Percentiles rank a stretch among this genome's conserved stretches.
Evolutionary conservation across 2,329 filamentous ascomycete genomes (phyloP).

Genomic region (Fusarium acutatum): DNA sequence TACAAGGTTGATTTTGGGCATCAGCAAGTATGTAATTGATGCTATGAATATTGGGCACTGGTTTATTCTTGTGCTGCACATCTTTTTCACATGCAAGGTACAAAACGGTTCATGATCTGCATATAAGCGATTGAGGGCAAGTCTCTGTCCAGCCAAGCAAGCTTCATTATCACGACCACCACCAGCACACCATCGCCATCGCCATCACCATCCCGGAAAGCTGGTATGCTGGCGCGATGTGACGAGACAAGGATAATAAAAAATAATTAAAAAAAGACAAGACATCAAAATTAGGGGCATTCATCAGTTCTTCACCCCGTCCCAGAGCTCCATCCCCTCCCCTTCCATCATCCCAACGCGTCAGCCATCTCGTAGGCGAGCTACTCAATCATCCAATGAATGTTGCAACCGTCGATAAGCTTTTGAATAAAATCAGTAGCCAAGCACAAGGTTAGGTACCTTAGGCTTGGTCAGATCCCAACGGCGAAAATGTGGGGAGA

Average conservation of each 20-base stretch:
- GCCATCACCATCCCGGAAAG: conserved; percentile 9
- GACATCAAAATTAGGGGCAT: conserved; percentile 18
- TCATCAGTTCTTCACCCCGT: background rate
- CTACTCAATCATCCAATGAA: background rate
- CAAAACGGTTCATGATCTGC: background rate
- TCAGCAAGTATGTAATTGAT: background rate
- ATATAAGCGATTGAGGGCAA: background rate
- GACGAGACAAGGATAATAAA: conserved; percentile 9
- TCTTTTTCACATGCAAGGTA: background rate
- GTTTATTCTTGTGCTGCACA: background rate
- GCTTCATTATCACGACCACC: background rate
- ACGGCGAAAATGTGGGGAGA: conserved; percentile 21
- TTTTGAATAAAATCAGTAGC: conserved; percentile 3
- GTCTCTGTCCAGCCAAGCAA: background rate
- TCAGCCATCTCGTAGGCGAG: background rate
- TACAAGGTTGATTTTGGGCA: background rate
- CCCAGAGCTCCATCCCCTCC: background rate
- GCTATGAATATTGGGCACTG: background rate
- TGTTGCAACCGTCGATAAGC: conserved; percentile 2
- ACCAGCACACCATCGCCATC: background rate
- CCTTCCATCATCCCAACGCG: conserved; percentile 4
- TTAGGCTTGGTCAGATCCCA: conserved; percentile 9
- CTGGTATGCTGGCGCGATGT: conserved; percentile 21
- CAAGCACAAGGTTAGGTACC: conserved; percentile 3
- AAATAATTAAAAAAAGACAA: background rate